These are phyloP conservation scores for Cladophialophora carrionii DNA, from an alignment of 2,329 filamentous ascomycete species.

Conservation along the genomic window DNA sequence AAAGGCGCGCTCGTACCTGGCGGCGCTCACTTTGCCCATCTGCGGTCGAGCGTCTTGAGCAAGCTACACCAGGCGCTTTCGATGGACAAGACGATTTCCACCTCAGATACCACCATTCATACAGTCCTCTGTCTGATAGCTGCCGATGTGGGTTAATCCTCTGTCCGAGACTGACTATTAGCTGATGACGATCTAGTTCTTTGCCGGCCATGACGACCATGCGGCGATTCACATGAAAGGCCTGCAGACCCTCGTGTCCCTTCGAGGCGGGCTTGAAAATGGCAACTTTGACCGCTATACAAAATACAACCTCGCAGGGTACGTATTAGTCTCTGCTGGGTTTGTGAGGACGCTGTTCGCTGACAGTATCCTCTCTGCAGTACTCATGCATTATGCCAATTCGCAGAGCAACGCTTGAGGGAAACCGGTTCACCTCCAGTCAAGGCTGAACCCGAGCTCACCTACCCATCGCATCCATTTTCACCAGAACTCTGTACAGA, in stretches of 20 bases:
- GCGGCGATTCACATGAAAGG: conserved; percentile 14
- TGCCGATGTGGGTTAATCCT: conserved; percentile 4
- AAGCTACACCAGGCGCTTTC: conserved; percentile 14
- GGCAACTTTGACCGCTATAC: conserved; percentile 16
- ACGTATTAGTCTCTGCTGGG: neutral
- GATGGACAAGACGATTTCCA: conserved; percentile 3
- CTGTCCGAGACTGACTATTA: too few species aligned
- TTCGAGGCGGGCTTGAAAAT: conserved; percentile 14
- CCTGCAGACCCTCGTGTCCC: conserved; percentile 16
- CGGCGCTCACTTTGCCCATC: conserved; percentile 7
- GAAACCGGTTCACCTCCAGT: neutral
- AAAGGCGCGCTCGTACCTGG: conserved; percentile 8
- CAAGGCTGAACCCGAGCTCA: conserved; percentile 5
- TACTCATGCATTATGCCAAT: conserved; percentile 8
- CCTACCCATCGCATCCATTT: conserved; percentile 14
- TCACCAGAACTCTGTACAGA: conserved; percentile 11
- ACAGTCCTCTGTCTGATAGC: conserved; percentile 17
- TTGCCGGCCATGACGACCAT: conserved; percentile 15
- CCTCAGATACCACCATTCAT: conserved; percentile 14
- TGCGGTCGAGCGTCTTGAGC: conserved; percentile 11
- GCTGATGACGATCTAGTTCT: conserved; percentile 6
- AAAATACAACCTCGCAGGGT: conserved; percentile 17
- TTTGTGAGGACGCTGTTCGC: neutral
- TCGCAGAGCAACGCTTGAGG: conserved; percentile 12
- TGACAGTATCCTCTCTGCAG: neutral